Evolutionary conservation across 202 grass and related monocot genomes (phyloP).

Genomic region (Schoenoplectus triqueter): DNA sequence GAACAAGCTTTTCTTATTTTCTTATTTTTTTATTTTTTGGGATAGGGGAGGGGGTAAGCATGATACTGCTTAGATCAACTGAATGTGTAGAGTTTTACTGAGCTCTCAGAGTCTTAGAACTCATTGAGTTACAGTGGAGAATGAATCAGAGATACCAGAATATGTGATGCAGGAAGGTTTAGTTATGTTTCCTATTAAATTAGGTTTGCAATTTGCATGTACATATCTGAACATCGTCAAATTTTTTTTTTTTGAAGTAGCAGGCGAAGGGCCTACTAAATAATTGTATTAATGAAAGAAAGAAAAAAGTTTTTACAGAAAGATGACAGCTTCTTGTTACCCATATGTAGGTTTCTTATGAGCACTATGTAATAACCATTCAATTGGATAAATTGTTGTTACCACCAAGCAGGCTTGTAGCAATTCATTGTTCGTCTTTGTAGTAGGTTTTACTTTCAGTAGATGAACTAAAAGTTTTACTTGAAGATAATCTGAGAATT

Average conservation of each 20-base stretch:
- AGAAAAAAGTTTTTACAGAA: background rate
- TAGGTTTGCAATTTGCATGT: background rate
- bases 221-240: conserved; percentile 3
- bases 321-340: background rate
- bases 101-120: background rate
- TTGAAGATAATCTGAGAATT: conserved; percentile 6
- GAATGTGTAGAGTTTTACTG: background rate
- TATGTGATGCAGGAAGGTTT: background rate
- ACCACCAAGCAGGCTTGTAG: background rate
- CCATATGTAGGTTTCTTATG: background rate
- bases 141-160: background rate
- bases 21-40: background rate
- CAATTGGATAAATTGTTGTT: background rate
- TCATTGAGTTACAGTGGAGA: background rate
- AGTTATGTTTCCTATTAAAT: conserved; percentile 8
- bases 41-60: background rate
- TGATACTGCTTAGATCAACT: conserved; percentile 18
- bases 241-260: background rate
- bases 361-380: background rate
- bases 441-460: background rate
- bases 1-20: conserved; percentile 9
- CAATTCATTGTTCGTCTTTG: background rate
- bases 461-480: background rate
- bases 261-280: no score
- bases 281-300: background rate